Evolutionary conservation across 2,329 filamentous ascomycete genomes (phyloP).

Genomic region (Fusarium fracticaudum): DNA sequence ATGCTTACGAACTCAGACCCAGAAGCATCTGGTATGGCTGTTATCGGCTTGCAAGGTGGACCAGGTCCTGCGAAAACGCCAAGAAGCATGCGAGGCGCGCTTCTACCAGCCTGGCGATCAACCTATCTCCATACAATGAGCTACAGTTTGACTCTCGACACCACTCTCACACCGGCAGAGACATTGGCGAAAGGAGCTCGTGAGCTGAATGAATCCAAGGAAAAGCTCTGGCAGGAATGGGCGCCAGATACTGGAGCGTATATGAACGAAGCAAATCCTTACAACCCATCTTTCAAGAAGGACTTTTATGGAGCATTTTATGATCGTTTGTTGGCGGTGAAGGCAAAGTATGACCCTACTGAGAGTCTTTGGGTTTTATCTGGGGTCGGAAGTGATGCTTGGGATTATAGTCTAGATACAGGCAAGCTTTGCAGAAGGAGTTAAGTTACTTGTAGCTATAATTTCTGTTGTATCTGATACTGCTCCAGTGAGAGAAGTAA

Average conservation of each 20-base stretch:
- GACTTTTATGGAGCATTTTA: not conserved
- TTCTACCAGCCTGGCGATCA: not conserved
- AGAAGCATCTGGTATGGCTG: not conserved
- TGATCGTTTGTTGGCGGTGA: not conserved
- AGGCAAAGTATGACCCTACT: not conserved
- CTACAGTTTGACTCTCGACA: not conserved
- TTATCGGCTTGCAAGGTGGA: not conserved
- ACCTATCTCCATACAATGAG: not conserved
- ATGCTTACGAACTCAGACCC: not conserved
- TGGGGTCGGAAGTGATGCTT: not conserved
- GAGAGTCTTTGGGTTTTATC: not conserved
- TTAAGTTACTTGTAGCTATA: not conserved
- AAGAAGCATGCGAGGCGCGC: not conserved
- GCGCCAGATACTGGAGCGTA: not conserved
- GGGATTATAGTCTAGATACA: not conserved
- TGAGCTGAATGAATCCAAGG: not conserved
- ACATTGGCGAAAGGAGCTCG: not conserved
- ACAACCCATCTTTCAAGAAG: not conserved
- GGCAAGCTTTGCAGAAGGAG: not conserved
- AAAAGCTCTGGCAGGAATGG: not conserved
- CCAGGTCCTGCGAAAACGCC: not conserved
- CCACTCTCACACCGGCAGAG: not conserved
- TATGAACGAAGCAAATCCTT: not conserved
- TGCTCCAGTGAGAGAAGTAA: rapidly evolving
- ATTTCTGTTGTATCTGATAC: not conserved